phyloP scores from a whole-genome alignment of 257 asterid genomes.

The Rubia yunnanensis region DNA sequence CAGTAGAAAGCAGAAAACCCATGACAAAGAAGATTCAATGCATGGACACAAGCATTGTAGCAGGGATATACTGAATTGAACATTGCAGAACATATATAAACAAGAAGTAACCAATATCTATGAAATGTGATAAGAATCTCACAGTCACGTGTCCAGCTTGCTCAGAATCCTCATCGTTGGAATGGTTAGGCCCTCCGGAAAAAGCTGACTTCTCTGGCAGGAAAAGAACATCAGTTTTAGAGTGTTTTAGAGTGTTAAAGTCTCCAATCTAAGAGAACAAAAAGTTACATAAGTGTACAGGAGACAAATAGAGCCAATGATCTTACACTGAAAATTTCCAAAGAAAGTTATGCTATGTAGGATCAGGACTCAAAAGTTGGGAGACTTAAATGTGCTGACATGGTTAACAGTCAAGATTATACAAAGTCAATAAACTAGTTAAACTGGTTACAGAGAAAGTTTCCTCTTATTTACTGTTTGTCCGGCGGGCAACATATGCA shows the following conservation, averaged over 20 bases:
- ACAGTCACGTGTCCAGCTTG: conserved; percentile 44
- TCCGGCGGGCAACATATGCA: not conserved
- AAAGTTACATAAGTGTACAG: not conserved
- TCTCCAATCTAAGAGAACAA: too few relatives aligned
- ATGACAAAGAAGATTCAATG: not conserved
- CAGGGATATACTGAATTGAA: not conserved
- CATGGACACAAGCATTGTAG: not conserved
- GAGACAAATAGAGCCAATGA: not conserved
- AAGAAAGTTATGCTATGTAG: too few relatives aligned
- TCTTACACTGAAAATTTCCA: not conserved
- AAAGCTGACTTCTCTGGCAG: conserved; percentile 33
- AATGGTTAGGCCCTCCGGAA: conserved; percentile 26
- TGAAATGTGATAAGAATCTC: conserved; percentile 24
- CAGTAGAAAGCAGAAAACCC: not conserved
- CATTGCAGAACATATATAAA: not conserved
- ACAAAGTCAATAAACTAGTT: not conserved
- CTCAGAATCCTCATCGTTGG: conserved; percentile 30
- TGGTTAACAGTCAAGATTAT: not conserved
- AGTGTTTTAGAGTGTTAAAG: not conserved
- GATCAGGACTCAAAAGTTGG: too few relatives aligned
- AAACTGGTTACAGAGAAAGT: not conserved
- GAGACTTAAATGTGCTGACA: too few relatives aligned
- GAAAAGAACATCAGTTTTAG: conserved; percentile 1
- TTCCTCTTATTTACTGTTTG: too few relatives aligned
- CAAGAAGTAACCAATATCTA: conserved; percentile 3